Evolutionary conservation across 257 asterid genomes (phyloP).

Genomic region (Coffea eugenioides): DNA sequence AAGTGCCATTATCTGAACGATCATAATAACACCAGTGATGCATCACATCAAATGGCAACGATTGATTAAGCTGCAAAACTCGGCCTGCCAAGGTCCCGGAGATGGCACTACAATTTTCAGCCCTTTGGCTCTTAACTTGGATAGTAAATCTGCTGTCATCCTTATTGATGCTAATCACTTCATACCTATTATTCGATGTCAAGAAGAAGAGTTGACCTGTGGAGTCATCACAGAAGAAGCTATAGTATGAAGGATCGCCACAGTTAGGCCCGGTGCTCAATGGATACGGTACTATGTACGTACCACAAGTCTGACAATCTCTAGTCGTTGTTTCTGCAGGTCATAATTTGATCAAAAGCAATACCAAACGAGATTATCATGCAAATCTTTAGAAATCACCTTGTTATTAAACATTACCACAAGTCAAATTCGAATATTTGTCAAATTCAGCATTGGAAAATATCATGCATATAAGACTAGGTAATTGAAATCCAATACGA

Average conservation of each 20-base stretch:
- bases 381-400: no score
- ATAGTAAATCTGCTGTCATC: conserved; percentile 3
- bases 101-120: background rate
- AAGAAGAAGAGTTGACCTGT: background rate
- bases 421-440: no score
- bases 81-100: background rate
- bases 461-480: no score
- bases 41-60: conserved; percentile 21
- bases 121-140: conserved; percentile 4
- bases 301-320: conserved; percentile 24
- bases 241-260: conserved; percentile 28
- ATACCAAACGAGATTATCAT: background rate
- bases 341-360: background rate
- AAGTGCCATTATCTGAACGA: background rate
- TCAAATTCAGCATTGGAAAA: no score
- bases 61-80: conserved; percentile 11
- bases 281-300: conserved; percentile 22
- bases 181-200: background rate
- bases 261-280: conserved; percentile 24
- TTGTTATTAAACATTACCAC: no score
- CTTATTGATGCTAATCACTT: background rate
- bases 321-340: conserved; percentile 14
- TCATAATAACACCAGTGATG: background rate
- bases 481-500: background rate
- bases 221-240: conserved; percentile 23